Evolutionary conservation across 345 rosid species (phyloP).

Genomic region (Nasturtium officinale): DNA sequence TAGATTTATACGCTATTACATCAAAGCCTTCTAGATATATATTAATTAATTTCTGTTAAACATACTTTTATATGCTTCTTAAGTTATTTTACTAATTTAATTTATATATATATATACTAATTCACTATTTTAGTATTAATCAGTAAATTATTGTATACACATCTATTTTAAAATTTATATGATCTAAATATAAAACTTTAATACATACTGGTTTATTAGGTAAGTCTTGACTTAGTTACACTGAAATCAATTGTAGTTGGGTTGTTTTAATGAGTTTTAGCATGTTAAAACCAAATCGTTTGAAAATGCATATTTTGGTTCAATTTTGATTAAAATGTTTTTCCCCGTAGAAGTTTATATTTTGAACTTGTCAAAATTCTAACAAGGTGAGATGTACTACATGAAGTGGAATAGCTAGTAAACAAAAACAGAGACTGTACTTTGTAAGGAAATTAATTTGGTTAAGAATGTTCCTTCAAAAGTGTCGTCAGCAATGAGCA

Average conservation of each 20-base stretch:
- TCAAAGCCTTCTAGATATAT: slow-evolving; percentile 30
- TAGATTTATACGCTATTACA: slow-evolving; percentile 9
- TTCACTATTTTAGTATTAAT: not conserved
- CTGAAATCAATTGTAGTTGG: not conserved
- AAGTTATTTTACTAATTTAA: not conserved
- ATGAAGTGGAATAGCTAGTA: not conserved
- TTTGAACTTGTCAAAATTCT: not conserved
- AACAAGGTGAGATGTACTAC: not conserved
- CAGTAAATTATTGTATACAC: not conserved
- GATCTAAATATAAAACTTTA: not conserved
- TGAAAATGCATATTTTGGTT: not conserved
- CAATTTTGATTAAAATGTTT: not conserved
- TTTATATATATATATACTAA: not conserved
- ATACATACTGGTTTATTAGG: not conserved
- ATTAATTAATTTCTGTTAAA: not conserved
- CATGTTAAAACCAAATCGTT: not conserved
- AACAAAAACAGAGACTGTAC: not conserved
- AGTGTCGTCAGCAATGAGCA: slow-evolving; percentile 35
- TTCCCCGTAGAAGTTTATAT: not conserved
- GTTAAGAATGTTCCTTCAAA: slow-evolving; percentile 4
- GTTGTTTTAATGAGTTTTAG: too few relatives aligned
- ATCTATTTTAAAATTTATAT: not conserved
- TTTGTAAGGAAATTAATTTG: not conserved
- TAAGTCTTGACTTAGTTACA: not conserved
- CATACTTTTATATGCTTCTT: not conserved